Evolutionary conservation across 1,284 basidiomycete species (phyloP).

Genomic region (Ceratobasidium sp.): DNA sequence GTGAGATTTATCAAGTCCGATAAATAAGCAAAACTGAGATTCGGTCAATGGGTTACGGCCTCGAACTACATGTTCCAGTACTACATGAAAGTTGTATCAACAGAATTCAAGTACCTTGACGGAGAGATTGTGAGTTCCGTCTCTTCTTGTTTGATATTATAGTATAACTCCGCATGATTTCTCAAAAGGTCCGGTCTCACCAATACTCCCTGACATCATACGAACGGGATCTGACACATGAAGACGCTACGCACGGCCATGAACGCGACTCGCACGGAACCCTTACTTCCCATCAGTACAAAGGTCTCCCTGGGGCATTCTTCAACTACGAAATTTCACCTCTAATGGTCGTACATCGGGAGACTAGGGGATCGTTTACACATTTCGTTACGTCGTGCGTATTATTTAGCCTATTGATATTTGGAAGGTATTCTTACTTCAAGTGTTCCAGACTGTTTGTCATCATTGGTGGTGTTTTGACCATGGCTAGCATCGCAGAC

Average conservation of each 20-base stretch:
- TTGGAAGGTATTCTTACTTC: no score
- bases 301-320: conserved; percentile 86
- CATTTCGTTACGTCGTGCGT: conserved; percentile 97
- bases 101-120: conserved; percentile 87
- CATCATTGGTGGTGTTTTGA: no score
- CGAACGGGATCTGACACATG: conserved; percentile 86
- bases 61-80: conserved; percentile 95
- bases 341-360: conserved; percentile 90
- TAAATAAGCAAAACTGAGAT: conserved; percentile 5
- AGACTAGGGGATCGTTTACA: conserved; percentile 93
- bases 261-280: conserved; percentile 76
- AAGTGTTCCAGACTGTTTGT: no score
- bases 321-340: conserved; percentile 99
- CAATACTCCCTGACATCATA: conserved; percentile 97
- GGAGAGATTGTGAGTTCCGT: conserved; percentile 71
- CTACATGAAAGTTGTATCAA: conserved; percentile 97
- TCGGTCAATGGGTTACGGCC: conserved; percentile 67
- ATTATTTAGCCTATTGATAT: no score
- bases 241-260: conserved; percentile 52
- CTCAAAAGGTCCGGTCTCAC: conserved; percentile 76
- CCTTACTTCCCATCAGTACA: conserved; percentile 83
- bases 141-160: background rate
- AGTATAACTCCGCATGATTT: background rate
- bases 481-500: no score
- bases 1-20: conserved; percentile 15